A percentile compares a stretch with the other conserved stretches of the same genome.
These are phyloP conservation scores for Bombardia bombarda DNA, from an alignment of 495 filamentous ascomycete species.

Conservation along the genomic window DNA sequence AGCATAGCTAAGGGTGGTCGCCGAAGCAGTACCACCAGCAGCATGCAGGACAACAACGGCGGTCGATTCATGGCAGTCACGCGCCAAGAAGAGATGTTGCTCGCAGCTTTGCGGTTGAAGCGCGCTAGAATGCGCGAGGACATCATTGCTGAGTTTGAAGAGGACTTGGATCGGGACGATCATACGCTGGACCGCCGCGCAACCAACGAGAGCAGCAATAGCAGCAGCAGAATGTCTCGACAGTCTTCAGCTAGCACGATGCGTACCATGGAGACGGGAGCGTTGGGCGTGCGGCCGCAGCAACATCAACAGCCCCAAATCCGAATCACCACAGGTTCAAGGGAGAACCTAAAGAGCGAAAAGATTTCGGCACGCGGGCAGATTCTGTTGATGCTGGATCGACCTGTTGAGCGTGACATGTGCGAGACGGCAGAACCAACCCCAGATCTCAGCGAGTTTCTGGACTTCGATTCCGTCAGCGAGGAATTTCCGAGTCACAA, in stretches of 20 bases:
- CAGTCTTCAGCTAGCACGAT: constrained; percentile 24
- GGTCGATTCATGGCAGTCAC: constrained; percentile 80
- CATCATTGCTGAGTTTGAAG: constrained; percentile 51
- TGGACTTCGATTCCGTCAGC: constrained; percentile 25
- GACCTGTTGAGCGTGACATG: constrained; percentile 5
- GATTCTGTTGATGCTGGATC: constrained; percentile 21
- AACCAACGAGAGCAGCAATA: constrained; percentile 17
- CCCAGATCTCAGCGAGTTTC: constrained; percentile 31
- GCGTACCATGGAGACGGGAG: constrained; percentile 8
- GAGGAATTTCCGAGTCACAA: constrained; percentile 12
- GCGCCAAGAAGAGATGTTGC: constrained; percentile 71
- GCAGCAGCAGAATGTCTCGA: constrained; percentile 17
- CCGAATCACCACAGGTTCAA: constrained; percentile 2
- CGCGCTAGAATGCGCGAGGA: constrained; percentile 68
- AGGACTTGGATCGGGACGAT: constrained; percentile 15
- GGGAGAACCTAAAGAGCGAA: constrained; percentile 2
- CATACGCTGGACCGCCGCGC: constrained; percentile 9
- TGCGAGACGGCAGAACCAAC: constrained; percentile 28
- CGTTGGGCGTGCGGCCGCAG: constrained; percentile 14
- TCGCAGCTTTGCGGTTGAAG: constrained; percentile 74
- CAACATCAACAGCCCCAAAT: constrained; percentile 6
- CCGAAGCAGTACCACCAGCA: constrained; percentile 16
- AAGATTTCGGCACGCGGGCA: constrained; percentile 8
- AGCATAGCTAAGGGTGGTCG: constrained; percentile 3
- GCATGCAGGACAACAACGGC: constrained; percentile 26